These are phyloP conservation scores for Thalia dealbata DNA, from an alignment of 176 grass and related monocot species.

Conservation along the genomic window DNA sequence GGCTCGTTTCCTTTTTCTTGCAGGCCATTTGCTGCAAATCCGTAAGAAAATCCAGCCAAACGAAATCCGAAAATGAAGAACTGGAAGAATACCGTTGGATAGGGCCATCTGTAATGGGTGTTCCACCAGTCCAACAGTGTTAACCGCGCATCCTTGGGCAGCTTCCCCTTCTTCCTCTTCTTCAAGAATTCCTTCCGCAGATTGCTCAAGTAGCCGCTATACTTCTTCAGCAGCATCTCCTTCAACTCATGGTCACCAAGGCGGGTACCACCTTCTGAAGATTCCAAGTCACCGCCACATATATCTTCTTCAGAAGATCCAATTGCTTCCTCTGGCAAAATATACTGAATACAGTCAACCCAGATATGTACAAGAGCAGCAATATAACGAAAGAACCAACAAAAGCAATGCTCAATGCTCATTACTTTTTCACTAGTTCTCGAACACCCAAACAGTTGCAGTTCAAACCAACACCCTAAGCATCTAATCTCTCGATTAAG, in stretches of 20 bases:
- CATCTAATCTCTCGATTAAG: not conserved
- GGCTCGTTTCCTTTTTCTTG: no score
- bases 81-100: not conserved
- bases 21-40: no score
- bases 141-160: conserved; percentile 9
- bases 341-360: not conserved
- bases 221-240: conserved; percentile 12
- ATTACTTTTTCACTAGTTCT: no score
- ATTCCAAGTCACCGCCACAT: not conserved
- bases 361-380: no score
- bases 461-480: not conserved
- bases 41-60: no score
- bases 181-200: conserved; percentile 12
- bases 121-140: conserved; percentile 10
- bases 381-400: no score
- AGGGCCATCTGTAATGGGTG: conserved; percentile 7
- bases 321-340: not conserved
- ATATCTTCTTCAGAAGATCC: conserved; percentile 6
- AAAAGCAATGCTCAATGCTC: no score
- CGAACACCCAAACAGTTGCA: not conserved
- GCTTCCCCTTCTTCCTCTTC: conserved; percentile 16
- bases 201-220: conserved; percentile 9
- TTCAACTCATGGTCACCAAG: conserved; percentile 5
- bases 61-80: not conserved
- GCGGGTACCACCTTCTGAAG: not conserved